Percentiles rank a stretch among this genome's conserved stretches.
phyloP scores from a whole-genome alignment of 2,329 filamentous ascomycete species.

The Talaromyces sp. region DNA sequence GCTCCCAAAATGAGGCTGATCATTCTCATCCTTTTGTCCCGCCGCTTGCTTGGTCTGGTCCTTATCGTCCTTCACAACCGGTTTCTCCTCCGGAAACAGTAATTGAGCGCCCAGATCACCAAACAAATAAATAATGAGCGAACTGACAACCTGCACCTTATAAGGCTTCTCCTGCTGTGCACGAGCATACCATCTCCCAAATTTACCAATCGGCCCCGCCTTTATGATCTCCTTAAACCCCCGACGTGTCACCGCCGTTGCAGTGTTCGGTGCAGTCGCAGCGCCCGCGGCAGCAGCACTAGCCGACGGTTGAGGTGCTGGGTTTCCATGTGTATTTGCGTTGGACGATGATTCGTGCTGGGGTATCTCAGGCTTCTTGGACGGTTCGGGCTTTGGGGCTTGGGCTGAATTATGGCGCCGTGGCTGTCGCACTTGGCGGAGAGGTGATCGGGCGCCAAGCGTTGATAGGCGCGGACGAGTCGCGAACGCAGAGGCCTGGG shows the following conservation, averaged over 20 bases:
- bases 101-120: slow-evolving; percentile 78
- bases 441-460: slow-evolving; percentile 13
- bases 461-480: slow-evolving; percentile 15
- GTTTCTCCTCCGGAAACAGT: slow-evolving; percentile 52
- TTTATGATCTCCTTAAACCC: slow-evolving; percentile 35
- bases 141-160: slow-evolving; percentile 75
- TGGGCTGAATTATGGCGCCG: slow-evolving; percentile 20
- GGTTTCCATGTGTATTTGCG: not conserved
- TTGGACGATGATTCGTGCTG: slow-evolving; percentile 2
- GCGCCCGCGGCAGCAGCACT: slow-evolving; percentile 24
- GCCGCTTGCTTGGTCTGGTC: slow-evolving; percentile 27
- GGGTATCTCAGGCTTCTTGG: not conserved
- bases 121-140: slow-evolving; percentile 75
- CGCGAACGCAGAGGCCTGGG: slow-evolving; percentile 13
- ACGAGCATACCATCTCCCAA: slow-evolving; percentile 61
- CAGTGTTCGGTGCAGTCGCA: slow-evolving; percentile 23
- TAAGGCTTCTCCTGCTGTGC: slow-evolving; percentile 74
- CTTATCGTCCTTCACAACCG: slow-evolving; percentile 44
- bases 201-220: slow-evolving; percentile 35
- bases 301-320: slow-evolving; percentile 7
- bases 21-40: slow-evolving; percentile 28
- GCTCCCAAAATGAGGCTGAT: slow-evolving; percentile 33
- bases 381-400: slow-evolving; percentile 11
- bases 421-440: slow-evolving; percentile 22
- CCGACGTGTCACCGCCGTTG: slow-evolving; percentile 18